phyloP scores from a whole-genome alignment of 805 yeast species.

The Hanseniaspora lindneri region DNA sequence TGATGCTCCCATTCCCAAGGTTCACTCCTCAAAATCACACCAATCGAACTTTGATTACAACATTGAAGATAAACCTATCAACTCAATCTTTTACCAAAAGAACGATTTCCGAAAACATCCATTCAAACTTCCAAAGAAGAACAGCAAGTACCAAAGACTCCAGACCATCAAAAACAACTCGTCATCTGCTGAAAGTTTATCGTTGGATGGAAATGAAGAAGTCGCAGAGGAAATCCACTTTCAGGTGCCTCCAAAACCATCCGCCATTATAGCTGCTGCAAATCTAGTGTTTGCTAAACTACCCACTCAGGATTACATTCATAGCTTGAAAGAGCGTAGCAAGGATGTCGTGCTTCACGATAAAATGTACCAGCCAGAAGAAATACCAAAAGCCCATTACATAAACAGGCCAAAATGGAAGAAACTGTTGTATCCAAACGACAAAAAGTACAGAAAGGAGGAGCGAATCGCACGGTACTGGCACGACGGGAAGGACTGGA shows the following conservation, averaged over 20 bases:
- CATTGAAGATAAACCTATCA: conserved; percentile 21
- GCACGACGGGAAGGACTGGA: conserved; percentile 76
- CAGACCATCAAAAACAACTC: neutral
- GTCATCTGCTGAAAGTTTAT: neutral
- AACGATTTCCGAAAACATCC: conserved; percentile 8
- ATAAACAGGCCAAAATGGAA: conserved; percentile 22
- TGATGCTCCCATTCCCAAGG: conserved; percentile 1
- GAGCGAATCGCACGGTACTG: conserved; percentile 81
- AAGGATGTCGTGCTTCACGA: conserved; percentile 70
- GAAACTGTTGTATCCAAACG: conserved; percentile 27
- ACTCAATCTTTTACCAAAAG: conserved; percentile 20
- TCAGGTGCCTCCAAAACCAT: conserved; percentile 56
- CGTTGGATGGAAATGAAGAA: neutral
- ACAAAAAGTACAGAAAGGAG: conserved; percentile 28
- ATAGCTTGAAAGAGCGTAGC: conserved; percentile 49
- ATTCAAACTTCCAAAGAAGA: conserved; percentile 1
- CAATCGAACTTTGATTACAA: conserved; percentile 21
- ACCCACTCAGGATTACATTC: conserved; percentile 56
- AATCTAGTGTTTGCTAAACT: conserved; percentile 68
- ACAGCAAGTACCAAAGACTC: neutral
- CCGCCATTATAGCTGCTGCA: conserved; percentile 67
- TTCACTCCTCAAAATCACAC: neutral
- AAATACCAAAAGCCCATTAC: conserved; percentile 48
- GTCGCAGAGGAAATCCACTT: conserved; percentile 15
- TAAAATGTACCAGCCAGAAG: conserved; percentile 52